Conservation (phyloP, 768 basidiomycete species). For the Omphalotus guepiniiformis region DNA sequence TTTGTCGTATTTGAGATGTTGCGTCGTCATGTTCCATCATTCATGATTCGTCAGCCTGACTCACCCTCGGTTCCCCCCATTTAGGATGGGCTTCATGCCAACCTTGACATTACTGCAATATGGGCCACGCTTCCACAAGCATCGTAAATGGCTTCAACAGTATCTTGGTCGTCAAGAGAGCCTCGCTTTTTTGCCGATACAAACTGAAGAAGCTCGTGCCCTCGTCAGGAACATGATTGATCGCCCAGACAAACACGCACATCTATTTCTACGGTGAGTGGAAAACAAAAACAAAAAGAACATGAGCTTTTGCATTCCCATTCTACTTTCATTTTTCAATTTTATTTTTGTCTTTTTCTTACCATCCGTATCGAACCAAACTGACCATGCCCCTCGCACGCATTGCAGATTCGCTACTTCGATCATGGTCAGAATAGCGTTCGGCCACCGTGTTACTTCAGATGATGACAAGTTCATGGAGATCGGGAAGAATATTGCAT, state of each 20-base stretch:
- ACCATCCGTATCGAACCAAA: no score
- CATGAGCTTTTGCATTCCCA: no score
- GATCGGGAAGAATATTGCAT: slow-evolving; percentile 20
- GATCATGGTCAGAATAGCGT: slow-evolving; percentile 19
- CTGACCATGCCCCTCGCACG: no score
- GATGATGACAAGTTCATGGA: slow-evolving; percentile 35
- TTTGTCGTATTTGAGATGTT: slow-evolving; percentile 20
- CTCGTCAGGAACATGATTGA: slow-evolving; percentile 26
- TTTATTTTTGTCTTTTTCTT: no score
- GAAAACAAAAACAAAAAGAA: no score
- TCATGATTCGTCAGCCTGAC: no score
- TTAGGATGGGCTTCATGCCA: slow-evolving; percentile 15
- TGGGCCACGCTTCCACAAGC: slow-evolving; percentile 19
- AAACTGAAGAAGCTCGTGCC: slow-evolving; percentile 22
- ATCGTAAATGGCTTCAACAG: slow-evolving; percentile 23
- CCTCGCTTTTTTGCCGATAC: slow-evolving; percentile 14
- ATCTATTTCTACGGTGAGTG: slow-evolving; percentile 28
- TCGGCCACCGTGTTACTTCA: slow-evolving; percentile 27
- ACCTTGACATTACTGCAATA: slow-evolving; percentile 18
- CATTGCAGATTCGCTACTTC: no score
- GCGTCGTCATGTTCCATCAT: neutral
- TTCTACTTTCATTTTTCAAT: no score
- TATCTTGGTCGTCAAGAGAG: slow-evolving; percentile 19
- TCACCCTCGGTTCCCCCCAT: neutral
- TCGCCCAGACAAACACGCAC: slow-evolving; percentile 17